Evolutionary conservation across 139 green algal species (phyloP), one percentile per base, ranked within the genome.

Genomic region (Nannochloris sp.): DNA sequence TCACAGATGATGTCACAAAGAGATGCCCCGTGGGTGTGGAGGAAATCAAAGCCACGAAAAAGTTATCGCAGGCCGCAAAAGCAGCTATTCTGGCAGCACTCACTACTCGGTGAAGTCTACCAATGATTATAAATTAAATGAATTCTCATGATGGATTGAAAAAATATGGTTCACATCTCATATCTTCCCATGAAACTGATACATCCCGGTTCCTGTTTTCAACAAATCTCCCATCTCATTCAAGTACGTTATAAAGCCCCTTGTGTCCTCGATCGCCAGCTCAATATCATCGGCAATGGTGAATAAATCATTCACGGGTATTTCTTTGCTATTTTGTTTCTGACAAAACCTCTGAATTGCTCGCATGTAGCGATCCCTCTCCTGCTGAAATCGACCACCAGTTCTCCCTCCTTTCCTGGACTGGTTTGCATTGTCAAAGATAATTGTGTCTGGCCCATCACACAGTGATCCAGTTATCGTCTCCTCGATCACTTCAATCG

Each of bases 151-250:
- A 53, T 21, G 6, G n/a, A 53, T 10, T 53, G n/a, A 25, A 12
- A 19, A 25, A 53, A 7, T 10, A 19, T 21, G 16, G 46, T 18
- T 53, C 9, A 53, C 4, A 19, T 25, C 15, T 53, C 46, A 53
- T 21, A 53, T 25, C 5, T 21, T 19, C 7, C 46, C 62, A 37
- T 62, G 62, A 24, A 43, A 68, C n/a, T 44, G 29, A 48, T 78
- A 88, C 53, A 48, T 61, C 14, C 72, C 44, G 10, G 50, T 44
- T 2, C 83, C 83, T 23, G 69, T 77, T 69, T 90, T 90, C 8
- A 90, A 75, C 36, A 90, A 55, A 15, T 90, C 83, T 78, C 83
- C 85, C 57, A 74, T 70, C 36, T 91, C 86, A 27, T 93, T 93
- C 4, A 95, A 72, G 21, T 86, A 58, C 0, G 75, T 75, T 10